Conservation (phyloP, 257 asterid genomes). For the Gynochthodes officinalis region DNA sequence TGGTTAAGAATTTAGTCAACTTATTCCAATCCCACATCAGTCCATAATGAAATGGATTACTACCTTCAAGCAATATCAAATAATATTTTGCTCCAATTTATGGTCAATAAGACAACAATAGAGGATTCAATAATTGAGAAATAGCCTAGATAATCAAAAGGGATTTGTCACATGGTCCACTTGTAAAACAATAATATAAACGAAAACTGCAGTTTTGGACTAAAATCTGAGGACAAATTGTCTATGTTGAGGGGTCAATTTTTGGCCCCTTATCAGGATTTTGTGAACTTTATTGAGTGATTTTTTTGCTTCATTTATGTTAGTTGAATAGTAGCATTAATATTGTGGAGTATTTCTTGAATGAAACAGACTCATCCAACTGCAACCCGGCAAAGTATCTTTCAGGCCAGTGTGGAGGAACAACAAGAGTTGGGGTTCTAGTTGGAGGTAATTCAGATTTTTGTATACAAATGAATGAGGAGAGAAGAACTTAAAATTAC, state of each 20-base stretch:
- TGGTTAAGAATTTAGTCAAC: neutral
- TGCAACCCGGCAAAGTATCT: constrained; percentile 70
- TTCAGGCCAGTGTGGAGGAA: constrained; percentile 82
- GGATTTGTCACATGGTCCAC: no score
- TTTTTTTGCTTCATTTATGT: neutral
- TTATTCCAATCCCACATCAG: neutral
- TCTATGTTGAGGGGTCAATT: no score
- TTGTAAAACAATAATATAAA: no score
- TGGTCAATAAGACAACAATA: no score
- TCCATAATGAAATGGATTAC: neutral
- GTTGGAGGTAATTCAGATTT: constrained; percentile 54
- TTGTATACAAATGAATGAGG: neutral
- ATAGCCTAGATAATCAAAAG: no score
- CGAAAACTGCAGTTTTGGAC: no score
- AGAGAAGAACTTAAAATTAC: neutral
- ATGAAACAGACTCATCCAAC: constrained; percentile 39
- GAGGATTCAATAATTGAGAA: no score
- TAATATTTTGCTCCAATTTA: no score
- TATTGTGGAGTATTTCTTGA: neutral
- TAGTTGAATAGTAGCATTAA: neutral
- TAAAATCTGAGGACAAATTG: no score
- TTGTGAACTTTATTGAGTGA: neutral
- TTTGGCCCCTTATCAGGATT: no score
- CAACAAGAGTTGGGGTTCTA: constrained; percentile 64
- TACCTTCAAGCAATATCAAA: no score